Conservation (phyloP, 139 green algal species). For the Micractinium sp. region DNA sequence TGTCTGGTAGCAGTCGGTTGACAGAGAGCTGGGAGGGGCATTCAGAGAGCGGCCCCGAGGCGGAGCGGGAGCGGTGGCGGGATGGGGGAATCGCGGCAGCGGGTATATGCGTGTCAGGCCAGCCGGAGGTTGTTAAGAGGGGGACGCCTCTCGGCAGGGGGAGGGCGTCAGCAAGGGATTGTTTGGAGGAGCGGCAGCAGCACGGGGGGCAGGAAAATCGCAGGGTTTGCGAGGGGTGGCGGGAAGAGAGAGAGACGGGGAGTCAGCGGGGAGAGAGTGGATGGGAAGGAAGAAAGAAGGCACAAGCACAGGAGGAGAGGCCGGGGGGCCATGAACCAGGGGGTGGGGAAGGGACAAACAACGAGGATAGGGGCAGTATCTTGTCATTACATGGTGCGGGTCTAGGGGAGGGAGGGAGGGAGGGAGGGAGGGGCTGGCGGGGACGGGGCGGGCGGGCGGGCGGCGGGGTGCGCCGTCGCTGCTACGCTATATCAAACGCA, state of each 20-base stretch:
- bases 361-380: neutral
- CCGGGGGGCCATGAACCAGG: neutral
- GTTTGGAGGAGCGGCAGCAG: neutral
- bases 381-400: neutral
- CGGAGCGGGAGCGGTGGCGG: too few species aligned
- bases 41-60: too few species aligned
- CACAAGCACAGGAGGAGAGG: neutral
- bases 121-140: neutral
- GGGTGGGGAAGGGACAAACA: neutral
- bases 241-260: neutral
- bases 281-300: neutral
- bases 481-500: conserved; percentile 12
- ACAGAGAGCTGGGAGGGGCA: too few species aligned
- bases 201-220: conserved; percentile 1
- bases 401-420: neutral
- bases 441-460: neutral
- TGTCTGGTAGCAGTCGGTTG: too few species aligned
- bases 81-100: too few species aligned
- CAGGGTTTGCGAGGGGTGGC: neutral
- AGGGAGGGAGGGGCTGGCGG: neutral
- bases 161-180: neutral
- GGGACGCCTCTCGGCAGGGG: neutral
- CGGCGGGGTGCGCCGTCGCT: neutral
- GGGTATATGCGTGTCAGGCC: too few species aligned
- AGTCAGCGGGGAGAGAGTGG: neutral